phyloP scores from a whole-genome alignment of 2,329 filamentous ascomycete species.

The Polychaeton citri region DNA sequence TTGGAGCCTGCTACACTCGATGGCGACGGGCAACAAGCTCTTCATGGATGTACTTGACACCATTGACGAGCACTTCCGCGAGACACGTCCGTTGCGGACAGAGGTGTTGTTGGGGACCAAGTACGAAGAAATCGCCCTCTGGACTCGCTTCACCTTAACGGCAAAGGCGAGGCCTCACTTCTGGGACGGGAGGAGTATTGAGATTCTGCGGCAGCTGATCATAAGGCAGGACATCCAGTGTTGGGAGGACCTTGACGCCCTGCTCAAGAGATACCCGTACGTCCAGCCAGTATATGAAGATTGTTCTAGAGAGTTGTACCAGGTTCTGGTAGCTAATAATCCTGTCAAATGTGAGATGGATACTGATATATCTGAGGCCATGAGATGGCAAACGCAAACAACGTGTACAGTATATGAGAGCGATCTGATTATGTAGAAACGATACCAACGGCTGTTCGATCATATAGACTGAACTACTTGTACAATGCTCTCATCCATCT shows the following conservation, averaged over 20 bases:
- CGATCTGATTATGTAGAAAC: not conserved
- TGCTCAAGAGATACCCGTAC: not conserved
- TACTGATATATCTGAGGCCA: too few relatives aligned
- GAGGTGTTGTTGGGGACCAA: constrained; percentile 9
- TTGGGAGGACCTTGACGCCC: not conserved
- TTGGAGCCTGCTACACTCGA: constrained; percentile 3
- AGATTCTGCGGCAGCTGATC: not conserved
- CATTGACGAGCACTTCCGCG: constrained; percentile 2
- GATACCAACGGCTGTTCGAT: not conserved
- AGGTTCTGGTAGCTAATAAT: not conserved
- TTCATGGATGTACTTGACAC: constrained; percentile 8
- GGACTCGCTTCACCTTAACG: constrained; percentile 9
- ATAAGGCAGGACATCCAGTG: not conserved
- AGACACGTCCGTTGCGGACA: constrained; percentile 3
- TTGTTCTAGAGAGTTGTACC: not conserved
- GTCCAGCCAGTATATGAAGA: not conserved
- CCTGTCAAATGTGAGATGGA: too few relatives aligned
- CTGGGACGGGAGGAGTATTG: not conserved
- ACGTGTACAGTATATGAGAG: too few relatives aligned
- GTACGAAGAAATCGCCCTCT: constrained; percentile 10
- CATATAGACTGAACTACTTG: too few relatives aligned
- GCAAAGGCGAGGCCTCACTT: constrained; percentile 1
- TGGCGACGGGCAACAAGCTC: constrained; percentile 5
- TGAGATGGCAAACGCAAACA: too few relatives aligned
- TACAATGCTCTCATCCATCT: too few relatives aligned